phyloP scores from a whole-genome alignment of 202 grass and related monocot genomes.

The Bolboschoenoplectus hybrid region DNA sequence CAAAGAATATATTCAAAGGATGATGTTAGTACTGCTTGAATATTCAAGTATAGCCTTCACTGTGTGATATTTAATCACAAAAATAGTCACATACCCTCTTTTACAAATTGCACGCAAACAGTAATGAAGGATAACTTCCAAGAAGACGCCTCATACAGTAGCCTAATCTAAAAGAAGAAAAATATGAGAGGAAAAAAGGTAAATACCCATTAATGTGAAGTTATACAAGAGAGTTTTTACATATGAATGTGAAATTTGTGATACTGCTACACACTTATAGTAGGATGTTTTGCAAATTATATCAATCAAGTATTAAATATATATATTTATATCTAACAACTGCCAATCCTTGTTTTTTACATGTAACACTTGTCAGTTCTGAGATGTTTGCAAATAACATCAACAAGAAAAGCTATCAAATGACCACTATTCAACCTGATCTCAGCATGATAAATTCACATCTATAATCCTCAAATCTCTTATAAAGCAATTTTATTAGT shows the following conservation, averaged over 20 bases:
- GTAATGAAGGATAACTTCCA: neutral
- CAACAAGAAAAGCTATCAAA: constrained; percentile 13
- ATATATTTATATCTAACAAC: neutral
- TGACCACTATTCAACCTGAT: neutral
- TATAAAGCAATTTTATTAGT: neutral
- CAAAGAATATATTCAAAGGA: neutral
- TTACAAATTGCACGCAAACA: neutral
- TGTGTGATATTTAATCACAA: neutral
- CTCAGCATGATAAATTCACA: neutral
- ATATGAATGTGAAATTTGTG: neutral
- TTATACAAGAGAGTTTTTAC: neutral
- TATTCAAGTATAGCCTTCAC: neutral
- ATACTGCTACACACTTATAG: neutral
- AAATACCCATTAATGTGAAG: neutral
- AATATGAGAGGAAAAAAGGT: neutral
- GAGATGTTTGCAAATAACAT: neutral
- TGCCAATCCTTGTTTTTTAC: neutral
- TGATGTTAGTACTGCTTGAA: neutral
- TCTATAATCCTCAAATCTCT: neutral
- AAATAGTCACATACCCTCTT: constrained; percentile 14
- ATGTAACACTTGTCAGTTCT: neutral
- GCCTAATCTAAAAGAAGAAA: neutral
- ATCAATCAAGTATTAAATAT: neutral
- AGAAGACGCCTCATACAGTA: neutral
- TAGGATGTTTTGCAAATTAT: neutral